These are phyloP conservation scores for Fagopyrum esculentum DNA, from an alignment of 148 eudicot species.

Conservation along the genomic window DNA sequence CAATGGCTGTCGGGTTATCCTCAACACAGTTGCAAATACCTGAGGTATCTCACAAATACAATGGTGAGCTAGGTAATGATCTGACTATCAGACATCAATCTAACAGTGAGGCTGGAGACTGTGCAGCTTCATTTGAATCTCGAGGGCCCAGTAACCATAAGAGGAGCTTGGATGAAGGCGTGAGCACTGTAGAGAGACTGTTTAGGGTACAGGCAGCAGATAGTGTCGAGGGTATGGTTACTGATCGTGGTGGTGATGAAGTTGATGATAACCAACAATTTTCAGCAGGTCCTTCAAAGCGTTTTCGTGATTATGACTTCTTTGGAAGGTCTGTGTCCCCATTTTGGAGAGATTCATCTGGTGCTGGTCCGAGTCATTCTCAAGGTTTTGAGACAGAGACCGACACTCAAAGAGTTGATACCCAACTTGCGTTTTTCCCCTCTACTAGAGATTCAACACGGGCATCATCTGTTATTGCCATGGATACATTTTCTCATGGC, in stretches of 20 bases:
- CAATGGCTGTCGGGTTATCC: constrained; percentile 70
- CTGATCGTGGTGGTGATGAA: constrained; percentile 97
- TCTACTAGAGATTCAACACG: constrained; percentile 64
- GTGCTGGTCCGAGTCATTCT: constrained; percentile 90
- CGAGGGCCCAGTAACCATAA: constrained; percentile 90
- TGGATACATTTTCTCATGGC: constrained; percentile 69
- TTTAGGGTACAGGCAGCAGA: constrained; percentile 64
- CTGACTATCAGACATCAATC: constrained; percentile 82
- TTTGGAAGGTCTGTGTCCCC: constrained; percentile 54
- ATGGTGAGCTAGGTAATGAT: constrained; percentile 67
- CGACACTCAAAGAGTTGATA: constrained; percentile 34
- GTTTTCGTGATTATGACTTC: constrained; percentile 49
- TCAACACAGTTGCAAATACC: constrained; percentile 40
- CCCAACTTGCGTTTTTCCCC: constrained; percentile 35
- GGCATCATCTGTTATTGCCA: constrained; percentile 92
- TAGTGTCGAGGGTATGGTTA: constrained; percentile 85
- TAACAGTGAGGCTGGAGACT: constrained; percentile 89
- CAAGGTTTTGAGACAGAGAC: constrained; percentile 54
- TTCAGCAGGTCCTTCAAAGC: constrained; percentile 87
- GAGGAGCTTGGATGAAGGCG: constrained; percentile 85
- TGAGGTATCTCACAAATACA: constrained; percentile 44
- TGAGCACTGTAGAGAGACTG: constrained; percentile 85
- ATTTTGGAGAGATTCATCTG: constrained; percentile 54
- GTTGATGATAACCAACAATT: constrained; percentile 73
- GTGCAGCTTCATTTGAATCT: constrained; percentile 92